phyloP scores from a whole-genome alignment of 192 early-diverging fungal genomes.

The Backusella circina region DNA sequence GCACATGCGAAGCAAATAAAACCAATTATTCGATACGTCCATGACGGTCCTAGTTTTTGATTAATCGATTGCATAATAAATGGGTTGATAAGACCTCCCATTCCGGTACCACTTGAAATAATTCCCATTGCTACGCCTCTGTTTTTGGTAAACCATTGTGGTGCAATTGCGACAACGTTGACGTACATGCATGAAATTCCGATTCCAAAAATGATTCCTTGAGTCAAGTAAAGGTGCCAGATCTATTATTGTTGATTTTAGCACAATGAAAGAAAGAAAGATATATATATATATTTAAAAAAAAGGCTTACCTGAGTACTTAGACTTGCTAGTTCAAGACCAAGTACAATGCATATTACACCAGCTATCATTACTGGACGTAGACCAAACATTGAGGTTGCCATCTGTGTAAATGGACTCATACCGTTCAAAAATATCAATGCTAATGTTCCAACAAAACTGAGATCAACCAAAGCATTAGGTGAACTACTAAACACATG shows the following conservation, averaged over 20 bases:
- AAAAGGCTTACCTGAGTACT: neutral
- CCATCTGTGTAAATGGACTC: constrained; percentile 18
- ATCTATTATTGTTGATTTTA: constrained; percentile 29
- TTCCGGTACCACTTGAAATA: constrained; percentile 60
- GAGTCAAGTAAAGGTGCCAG: constrained; percentile 59
- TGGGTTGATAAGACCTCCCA: constrained; percentile 66
- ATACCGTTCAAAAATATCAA: constrained; percentile 12
- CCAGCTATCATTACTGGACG: constrained; percentile 10
- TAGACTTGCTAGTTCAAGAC: constrained; percentile 18
- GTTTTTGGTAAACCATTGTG: constrained; percentile 56
- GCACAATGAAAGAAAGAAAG: neutral
- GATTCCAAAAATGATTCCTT: constrained; percentile 53
- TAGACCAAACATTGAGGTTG: constrained; percentile 10
- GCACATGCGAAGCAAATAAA: constrained; percentile 19
- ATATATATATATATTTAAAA: neutral
- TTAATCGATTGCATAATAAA: constrained; percentile 58
- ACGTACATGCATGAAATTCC: constrained; percentile 33
- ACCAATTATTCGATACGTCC: constrained; percentile 39
- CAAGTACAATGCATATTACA: neutral
- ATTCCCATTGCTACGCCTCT: constrained; percentile 55
- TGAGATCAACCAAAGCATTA: constrained; percentile 11
- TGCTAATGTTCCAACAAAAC: constrained; percentile 20
- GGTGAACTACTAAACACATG: constrained; percentile 6
- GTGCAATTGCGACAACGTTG: constrained; percentile 30
- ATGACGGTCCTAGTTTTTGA: constrained; percentile 44